These are phyloP conservation scores for Alternaria gaisen DNA, from an alignment of 2,329 filamentous ascomycete species.

Conservation along the genomic window DNA sequence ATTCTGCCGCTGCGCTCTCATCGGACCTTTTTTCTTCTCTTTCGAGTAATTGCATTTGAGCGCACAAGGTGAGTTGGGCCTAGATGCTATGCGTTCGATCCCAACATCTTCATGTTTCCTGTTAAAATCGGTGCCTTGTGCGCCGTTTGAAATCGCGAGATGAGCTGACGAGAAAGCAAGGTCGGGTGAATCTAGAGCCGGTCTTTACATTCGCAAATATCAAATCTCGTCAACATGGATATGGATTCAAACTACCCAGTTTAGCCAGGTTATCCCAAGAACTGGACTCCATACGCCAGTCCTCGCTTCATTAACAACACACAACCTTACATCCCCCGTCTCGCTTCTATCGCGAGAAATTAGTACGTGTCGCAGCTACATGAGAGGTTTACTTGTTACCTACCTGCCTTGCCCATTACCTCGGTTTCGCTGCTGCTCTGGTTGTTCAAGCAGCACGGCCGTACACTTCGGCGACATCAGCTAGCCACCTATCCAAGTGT, in stretches of 20 bases:
- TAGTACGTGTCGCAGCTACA: neutral
- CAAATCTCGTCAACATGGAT: neutral
- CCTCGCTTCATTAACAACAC: neutral
- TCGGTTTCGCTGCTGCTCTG: neutral
- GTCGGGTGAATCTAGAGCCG: neutral
- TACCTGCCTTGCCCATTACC: neutral
- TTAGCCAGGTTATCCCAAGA: neutral
- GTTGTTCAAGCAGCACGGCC: constrained; percentile 8
- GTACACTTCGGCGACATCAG: constrained; percentile 13
- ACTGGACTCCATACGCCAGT: neutral
- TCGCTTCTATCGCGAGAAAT: neutral
- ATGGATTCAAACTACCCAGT: neutral
- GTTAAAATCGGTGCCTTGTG: constrained; percentile 2
- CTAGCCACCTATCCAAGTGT: constrained; percentile 13
- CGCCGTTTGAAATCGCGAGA: constrained; percentile 3
- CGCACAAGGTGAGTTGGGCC: neutral
- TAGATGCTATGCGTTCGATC: neutral
- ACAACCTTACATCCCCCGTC: neutral
- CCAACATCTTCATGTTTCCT: neutral
- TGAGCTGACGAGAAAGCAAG: neutral
- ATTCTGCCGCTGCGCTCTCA: neutral
- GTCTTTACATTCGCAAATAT: neutral
- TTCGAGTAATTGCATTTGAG: neutral
- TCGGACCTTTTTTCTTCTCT: constrained; percentile 6
- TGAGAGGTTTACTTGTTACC: neutral